These are phyloP conservation scores for Pharnaceum exiguum DNA, from an alignment of 148 eudicot species.

Conservation along the genomic window DNA sequence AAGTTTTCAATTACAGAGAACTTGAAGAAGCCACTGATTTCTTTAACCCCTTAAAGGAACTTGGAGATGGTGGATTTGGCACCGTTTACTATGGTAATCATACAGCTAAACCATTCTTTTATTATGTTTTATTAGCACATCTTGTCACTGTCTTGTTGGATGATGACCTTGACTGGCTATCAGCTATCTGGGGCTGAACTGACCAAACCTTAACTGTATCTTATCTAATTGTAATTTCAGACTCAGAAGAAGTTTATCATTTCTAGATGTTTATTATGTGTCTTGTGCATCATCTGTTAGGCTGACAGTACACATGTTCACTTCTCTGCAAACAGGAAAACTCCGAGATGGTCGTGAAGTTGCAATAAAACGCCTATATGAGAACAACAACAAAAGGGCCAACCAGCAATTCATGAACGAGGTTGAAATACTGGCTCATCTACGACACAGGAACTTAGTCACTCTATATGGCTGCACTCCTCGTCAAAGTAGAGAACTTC, in stretches of 20 bases:
- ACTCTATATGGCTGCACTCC: constrained; percentile 79
- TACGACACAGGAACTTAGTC: constrained; percentile 66
- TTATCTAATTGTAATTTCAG: too few relatives aligned
- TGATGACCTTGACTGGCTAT: too few relatives aligned
- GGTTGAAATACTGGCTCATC: constrained; percentile 46
- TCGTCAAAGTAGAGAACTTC: constrained; percentile 38
- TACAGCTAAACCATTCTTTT: not conserved
- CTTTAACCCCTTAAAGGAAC: constrained; percentile 43
- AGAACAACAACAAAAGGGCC: constrained; percentile 46
- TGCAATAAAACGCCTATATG: constrained; percentile 64
- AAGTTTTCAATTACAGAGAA: constrained; percentile 38
- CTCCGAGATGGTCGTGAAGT: constrained; percentile 40
- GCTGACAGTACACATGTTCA: not conserved
- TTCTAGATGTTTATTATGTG: not conserved
- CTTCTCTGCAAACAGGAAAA: constrained; percentile 7
- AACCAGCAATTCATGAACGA: constrained; percentile 74
- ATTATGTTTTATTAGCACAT: not conserved
- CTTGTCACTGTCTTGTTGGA: not conserved
- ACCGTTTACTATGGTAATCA: constrained; percentile 59
- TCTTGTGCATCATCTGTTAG: not conserved
- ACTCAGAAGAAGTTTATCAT: too few relatives aligned
- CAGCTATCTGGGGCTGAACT: too few relatives aligned
- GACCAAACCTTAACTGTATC: too few relatives aligned
- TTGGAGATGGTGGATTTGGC: constrained; percentile 84
- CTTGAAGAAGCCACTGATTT: constrained; percentile 54